Evolutionary conservation across 2,329 filamentous ascomycete genomes (phyloP).

Genomic region (Colletotrichum aenigma): DNA sequence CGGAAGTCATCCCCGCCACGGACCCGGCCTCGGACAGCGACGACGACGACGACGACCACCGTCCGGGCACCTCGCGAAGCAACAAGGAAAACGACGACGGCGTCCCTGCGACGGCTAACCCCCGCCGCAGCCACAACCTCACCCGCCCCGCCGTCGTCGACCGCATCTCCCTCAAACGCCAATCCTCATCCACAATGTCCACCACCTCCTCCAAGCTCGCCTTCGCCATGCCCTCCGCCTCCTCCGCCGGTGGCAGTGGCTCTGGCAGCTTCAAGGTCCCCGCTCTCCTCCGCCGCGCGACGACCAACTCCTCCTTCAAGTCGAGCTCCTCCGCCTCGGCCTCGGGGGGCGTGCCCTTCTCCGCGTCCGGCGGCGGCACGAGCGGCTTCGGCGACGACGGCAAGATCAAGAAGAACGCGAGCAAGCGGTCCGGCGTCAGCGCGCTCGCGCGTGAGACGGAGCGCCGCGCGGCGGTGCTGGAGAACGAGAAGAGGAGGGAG

Average conservation of each 20-base stretch:
- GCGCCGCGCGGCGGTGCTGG: conserved; percentile 55
- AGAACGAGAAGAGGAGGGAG: conserved; percentile 63
- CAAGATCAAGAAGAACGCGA: conserved; percentile 64
- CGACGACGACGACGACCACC: conserved; percentile 39
- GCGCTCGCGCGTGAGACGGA: conserved; percentile 66
- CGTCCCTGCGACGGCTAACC: conserved; percentile 29
- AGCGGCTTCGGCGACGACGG: conserved; percentile 45
- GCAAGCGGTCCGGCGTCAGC: conserved; percentile 65
- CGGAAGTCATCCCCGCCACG: conserved; percentile 52
- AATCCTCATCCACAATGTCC: conserved; percentile 42
- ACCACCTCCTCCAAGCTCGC: conserved; percentile 51
- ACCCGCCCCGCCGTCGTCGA: conserved; percentile 63
- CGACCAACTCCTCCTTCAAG: conserved; percentile 62
- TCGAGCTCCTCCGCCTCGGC: conserved; percentile 29
- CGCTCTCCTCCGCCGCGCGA: conserved; percentile 73
- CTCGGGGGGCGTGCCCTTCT: neutral
- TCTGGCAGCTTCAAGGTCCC: conserved; percentile 67
- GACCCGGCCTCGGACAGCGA: conserved; percentile 57
- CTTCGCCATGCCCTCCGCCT: conserved; percentile 48
- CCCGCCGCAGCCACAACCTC: conserved; percentile 33
- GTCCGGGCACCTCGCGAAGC: conserved; percentile 26
- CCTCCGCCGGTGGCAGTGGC: conserved; percentile 37
- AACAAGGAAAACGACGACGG: conserved; percentile 54
- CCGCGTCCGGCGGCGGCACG: neutral
- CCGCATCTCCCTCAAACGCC: conserved; percentile 73